Evolutionary conservation across 331 rosid species (phyloP).

Genomic region (Quercus tomentella): DNA sequence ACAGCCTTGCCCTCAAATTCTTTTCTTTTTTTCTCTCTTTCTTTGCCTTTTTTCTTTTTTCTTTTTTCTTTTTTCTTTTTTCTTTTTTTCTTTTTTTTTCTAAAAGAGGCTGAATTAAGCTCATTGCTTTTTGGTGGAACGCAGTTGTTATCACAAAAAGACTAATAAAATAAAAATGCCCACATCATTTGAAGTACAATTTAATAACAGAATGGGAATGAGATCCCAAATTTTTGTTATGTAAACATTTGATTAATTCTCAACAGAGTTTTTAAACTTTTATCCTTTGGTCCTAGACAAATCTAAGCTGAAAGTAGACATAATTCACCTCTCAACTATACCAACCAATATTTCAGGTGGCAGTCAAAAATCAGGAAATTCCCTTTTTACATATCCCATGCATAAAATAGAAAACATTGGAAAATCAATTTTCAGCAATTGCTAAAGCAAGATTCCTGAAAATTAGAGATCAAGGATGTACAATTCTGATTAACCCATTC

Average conservation of each 20-base stretch:
- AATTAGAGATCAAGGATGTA: slow-evolving; percentile 58
- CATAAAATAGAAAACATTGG: slow-evolving; percentile 38
- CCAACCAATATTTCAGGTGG: slow-evolving; percentile 45
- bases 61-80: fast-evolving
- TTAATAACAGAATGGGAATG: slow-evolving; percentile 27
- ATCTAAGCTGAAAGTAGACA: slow-evolving; percentile 32
- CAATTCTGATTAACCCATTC: slow-evolving; percentile 64
- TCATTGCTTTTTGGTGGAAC: too few species aligned
- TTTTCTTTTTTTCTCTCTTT: too few species aligned
- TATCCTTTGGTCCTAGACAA: slow-evolving; percentile 48
- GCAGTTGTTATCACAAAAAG: too few species aligned
- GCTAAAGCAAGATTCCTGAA: slow-evolving; percentile 42
- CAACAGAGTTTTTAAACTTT: slow-evolving; percentile 31
- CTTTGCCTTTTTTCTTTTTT: too few species aligned
- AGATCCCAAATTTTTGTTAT: slow-evolving; percentile 38
- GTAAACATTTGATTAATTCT: slow-evolving; percentile 39
- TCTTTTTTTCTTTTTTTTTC: too few species aligned
- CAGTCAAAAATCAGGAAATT: slow-evolving; percentile 52
- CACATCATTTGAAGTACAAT: slow-evolving; percentile 26
- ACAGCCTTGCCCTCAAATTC: too few species aligned
- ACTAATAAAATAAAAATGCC: slow-evolving; percentile 6
- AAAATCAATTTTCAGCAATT: slow-evolving; percentile 47
- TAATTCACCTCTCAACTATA: slow-evolving; percentile 44
- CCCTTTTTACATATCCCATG: slow-evolving; percentile 62
- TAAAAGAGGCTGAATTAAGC: too few species aligned